These are phyloP conservation scores for Pezicula radicicola DNA, from an alignment of 2,329 filamentous ascomycete species.

Conservation along the genomic window DNA sequence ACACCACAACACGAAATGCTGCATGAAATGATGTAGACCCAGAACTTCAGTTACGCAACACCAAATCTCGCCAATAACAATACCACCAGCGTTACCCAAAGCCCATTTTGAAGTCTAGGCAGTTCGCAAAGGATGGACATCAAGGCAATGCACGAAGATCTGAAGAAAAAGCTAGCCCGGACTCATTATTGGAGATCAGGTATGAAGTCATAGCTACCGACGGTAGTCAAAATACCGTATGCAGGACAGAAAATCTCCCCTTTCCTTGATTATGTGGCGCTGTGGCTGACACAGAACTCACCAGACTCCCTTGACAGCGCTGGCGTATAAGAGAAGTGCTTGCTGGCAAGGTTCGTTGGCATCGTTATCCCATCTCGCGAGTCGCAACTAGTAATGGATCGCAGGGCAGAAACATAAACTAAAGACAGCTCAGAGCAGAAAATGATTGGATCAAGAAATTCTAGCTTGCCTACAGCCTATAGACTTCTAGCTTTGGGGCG, in stretches of 20 bases:
- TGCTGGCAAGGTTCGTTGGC: no score
- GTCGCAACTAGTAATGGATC: not conserved
- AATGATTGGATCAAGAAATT: not conserved
- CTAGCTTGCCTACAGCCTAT: not conserved
- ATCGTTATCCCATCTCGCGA: not conserved
- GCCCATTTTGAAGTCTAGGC: slow-evolving; percentile 4
- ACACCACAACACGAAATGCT: no score
- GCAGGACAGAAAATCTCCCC: not conserved
- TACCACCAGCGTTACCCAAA: not conserved
- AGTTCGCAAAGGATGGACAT: not conserved
- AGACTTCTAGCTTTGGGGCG: no score
- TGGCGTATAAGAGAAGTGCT: slow-evolving; percentile 6
- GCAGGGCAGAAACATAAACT: not conserved
- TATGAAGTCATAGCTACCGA: no score
- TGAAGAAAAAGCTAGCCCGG: no score
- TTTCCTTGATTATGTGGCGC: slow-evolving; percentile 16
- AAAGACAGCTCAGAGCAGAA: not conserved
- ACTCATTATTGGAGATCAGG: no score
- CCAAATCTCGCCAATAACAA: not conserved
- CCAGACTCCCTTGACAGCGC: not conserved
- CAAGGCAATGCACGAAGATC: no score
- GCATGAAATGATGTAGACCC: no score
- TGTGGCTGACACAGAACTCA: slow-evolving; percentile 9
- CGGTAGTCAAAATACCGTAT: no score
- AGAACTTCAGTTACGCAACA: no score